phyloP scores from a whole-genome alignment of 1,284 basidiomycete species.

The Sporisorium iseilematis-ciliati region DNA sequence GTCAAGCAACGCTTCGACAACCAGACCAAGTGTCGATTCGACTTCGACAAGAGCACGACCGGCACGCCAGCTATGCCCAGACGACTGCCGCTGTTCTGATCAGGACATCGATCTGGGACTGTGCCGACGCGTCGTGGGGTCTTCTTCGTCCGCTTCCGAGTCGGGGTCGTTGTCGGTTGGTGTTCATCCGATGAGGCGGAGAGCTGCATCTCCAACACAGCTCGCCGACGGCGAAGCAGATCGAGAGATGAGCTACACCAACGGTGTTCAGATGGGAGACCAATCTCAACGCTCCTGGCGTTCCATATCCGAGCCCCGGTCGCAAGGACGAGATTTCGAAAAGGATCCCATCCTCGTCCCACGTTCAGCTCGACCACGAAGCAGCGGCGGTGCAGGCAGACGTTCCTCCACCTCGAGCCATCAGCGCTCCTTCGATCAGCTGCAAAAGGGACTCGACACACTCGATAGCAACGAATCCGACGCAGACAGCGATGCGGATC shows the following conservation, averaged over 20 bases:
- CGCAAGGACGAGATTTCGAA: slow-evolving; percentile 35
- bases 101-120: slow-evolving; percentile 44
- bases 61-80: slow-evolving; percentile 29
- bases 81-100: slow-evolving; percentile 51
- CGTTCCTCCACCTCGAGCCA: slow-evolving; percentile 23
- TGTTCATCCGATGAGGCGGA: slow-evolving; percentile 21
- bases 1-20: background rate
- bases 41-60: background rate
- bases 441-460: slow-evolving; percentile 30
- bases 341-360: slow-evolving; percentile 39
- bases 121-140: slow-evolving; percentile 35
- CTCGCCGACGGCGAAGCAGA: background rate
- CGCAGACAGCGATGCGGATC: slow-evolving; percentile 35
- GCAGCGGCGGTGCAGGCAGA: background rate
- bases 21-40: slow-evolving; percentile 13
- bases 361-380: slow-evolving; percentile 5
- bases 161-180: slow-evolving; percentile 31
- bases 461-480: slow-evolving; percentile 29
- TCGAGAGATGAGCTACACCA: background rate
- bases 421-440: slow-evolving; percentile 38
- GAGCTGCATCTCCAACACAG: background rate
- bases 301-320: slow-evolving; percentile 24
- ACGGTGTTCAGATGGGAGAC: slow-evolving; percentile 3
- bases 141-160: slow-evolving; percentile 39
- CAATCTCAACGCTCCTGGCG: slow-evolving; percentile 16